These are phyloP conservation scores for Globisporangium cystogenes DNA, from an alignment of 352 stramenopile species.

Conservation along the genomic window DNA sequence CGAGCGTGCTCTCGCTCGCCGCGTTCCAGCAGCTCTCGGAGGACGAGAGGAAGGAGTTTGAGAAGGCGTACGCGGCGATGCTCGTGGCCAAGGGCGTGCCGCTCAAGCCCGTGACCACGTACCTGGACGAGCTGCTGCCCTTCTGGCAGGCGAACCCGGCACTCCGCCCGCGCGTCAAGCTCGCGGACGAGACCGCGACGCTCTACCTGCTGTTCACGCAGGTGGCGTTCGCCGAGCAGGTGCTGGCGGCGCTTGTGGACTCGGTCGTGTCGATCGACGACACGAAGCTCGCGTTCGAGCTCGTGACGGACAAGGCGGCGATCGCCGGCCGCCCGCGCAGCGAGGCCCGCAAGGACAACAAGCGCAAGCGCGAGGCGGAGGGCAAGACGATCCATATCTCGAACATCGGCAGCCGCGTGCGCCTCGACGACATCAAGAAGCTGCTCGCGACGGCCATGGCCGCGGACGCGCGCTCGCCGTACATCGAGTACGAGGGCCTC, in stretches of 20 bases:
- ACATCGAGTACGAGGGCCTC: slow-evolving; percentile 79
- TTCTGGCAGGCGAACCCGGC: slow-evolving; percentile 66
- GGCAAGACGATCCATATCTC: slow-evolving; percentile 81
- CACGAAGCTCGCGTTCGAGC: slow-evolving; percentile 61
- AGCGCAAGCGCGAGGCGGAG: slow-evolving; percentile 64
- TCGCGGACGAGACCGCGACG: slow-evolving; percentile 53
- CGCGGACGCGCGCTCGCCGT: slow-evolving; percentile 43
- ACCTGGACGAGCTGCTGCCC: slow-evolving; percentile 61
- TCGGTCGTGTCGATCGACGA: slow-evolving; percentile 53
- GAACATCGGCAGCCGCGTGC: slow-evolving; percentile 66
- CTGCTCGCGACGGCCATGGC: slow-evolving; percentile 54
- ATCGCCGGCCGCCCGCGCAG: slow-evolving; percentile 66
- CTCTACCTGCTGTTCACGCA: slow-evolving; percentile 82
- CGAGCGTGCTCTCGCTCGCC: slow-evolving; percentile 41
- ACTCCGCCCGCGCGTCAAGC: slow-evolving; percentile 66
- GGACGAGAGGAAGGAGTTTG: slow-evolving; percentile 78
- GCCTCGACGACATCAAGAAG: slow-evolving; percentile 83
- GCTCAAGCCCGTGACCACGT: slow-evolving; percentile 58
- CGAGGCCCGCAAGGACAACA: slow-evolving; percentile 55
- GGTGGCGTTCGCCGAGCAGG: slow-evolving; percentile 54
- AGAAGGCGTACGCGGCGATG: slow-evolving; percentile 79
- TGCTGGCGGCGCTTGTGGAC: slow-evolving; percentile 35
- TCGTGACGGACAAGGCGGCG: slow-evolving; percentile 65
- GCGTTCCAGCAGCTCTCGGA: slow-evolving; percentile 58
- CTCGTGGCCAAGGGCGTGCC: slow-evolving; percentile 81